phyloP scores from a whole-genome alignment of 495 filamentous ascomycete species.

The Talaromyces liani region DNA sequence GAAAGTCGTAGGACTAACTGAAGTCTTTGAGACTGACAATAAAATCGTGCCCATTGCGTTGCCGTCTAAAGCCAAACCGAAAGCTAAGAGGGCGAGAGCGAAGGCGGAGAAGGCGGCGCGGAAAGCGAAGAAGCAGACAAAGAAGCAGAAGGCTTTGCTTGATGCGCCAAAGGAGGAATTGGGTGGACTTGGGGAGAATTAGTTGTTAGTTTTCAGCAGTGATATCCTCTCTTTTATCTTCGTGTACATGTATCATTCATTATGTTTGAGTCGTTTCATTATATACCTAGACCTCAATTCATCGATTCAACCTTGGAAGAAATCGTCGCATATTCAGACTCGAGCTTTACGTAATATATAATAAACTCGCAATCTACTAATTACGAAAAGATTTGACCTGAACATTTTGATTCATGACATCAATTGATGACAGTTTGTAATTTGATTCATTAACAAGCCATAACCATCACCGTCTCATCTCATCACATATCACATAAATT shows the following conservation, averaged over 20 bases:
- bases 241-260: neutral
- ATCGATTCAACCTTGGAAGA: no score
- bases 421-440: conserved; percentile 1
- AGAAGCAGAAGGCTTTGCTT: neutral
- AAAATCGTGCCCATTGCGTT: neutral
- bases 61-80: neutral
- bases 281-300: neutral
- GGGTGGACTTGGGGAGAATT: neutral
- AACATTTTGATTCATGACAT: neutral
- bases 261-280: neutral
- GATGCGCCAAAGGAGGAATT: neutral
- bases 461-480: conserved; percentile 1
- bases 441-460: conserved; percentile 5
- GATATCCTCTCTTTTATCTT: neutral
- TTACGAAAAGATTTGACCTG: no score
- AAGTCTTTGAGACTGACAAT: neutral
- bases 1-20: neutral
- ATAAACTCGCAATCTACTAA: no score
- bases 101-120: neutral
- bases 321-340: neutral
- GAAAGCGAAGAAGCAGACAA: neutral
- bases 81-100: neutral
- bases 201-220: neutral
- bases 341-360: neutral
- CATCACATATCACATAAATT: conserved; percentile 6